A percentile compares a stretch with the other conserved stretches of the same genome.
Conservation (phyloP, 108 stramenopile genomes). For the Hondaea fermentalgiana region DNA sequence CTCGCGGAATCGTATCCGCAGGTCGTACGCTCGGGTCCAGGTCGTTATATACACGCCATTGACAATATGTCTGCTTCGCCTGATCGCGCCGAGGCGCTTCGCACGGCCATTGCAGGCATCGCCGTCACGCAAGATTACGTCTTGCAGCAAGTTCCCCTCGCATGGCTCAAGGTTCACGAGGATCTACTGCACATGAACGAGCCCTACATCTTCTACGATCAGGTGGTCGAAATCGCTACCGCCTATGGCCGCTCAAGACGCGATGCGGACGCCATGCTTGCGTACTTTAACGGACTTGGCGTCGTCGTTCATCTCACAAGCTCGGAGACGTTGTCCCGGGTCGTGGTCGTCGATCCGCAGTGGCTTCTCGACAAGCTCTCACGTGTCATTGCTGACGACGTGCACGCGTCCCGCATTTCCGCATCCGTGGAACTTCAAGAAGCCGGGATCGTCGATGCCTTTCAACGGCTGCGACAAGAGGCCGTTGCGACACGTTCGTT, state of each 20-base stretch:
- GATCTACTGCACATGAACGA: neutral
- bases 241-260: neutral
- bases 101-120: neutral
- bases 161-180: neutral
- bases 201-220: neutral
- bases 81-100: neutral
- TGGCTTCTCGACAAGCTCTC: slow-evolving; percentile 4
- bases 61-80: neutral
- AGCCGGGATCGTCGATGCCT: neutral
- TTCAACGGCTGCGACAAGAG: neutral
- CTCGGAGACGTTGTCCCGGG: neutral
- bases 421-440: neutral
- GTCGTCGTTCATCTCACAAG: neutral
- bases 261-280: neutral
- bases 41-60: neutral
- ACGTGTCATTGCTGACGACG: neutral
- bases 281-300: neutral
- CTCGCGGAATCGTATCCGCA: neutral
- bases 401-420: neutral
- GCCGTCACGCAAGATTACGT: neutral
- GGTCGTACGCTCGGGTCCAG: neutral
- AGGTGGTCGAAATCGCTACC: neutral
- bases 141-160: neutral
- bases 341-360: neutral
- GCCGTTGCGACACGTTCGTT: neutral